These are phyloP conservation scores for Lepidopterella palustris DNA, from an alignment of 495 filamentous ascomycete genomes.

Conservation along the genomic window DNA sequence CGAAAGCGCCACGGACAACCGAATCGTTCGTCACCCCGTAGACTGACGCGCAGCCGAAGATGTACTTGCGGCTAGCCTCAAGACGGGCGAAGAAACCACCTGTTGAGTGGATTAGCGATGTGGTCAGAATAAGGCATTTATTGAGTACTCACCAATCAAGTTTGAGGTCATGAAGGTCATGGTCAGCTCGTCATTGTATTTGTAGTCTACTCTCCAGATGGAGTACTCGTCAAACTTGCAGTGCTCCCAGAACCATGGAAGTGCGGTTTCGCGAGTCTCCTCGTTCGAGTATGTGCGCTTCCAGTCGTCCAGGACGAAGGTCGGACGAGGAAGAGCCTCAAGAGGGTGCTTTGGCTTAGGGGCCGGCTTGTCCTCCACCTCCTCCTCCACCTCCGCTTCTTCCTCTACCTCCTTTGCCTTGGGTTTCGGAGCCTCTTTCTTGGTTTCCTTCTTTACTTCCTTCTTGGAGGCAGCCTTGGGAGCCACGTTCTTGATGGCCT, in stretches of 20 bases:
- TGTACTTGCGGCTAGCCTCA: constrained; percentile 95
- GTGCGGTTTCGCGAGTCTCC: constrained; percentile 70
- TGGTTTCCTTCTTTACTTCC: constrained; percentile 61
- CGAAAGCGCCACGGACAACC: constrained; percentile 81
- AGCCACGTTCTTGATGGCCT: constrained; percentile 75
- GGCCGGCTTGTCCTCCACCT: constrained; percentile 60
- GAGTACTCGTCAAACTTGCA: constrained; percentile 90
- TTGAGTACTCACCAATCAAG: constrained; percentile 60
- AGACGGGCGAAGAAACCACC: constrained; percentile 96
- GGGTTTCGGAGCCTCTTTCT: constrained; percentile 45
- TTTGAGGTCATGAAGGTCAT: constrained; percentile 97
- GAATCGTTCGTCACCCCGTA: constrained; percentile 83
- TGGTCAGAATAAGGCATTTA: not conserved
- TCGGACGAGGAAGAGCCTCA: constrained; percentile 74
- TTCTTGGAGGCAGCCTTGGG: constrained; percentile 78
- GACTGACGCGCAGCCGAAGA: constrained; percentile 89
- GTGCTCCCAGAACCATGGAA: constrained; percentile 99
- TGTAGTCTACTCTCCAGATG: constrained; percentile 86
- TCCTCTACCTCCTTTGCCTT: constrained; percentile 31
- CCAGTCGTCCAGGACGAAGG: constrained; percentile 85
- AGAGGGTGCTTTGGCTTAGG: constrained; percentile 97
- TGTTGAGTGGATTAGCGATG: constrained; percentile 25
- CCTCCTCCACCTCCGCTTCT: constrained; percentile 59
- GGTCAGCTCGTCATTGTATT: constrained; percentile 97
- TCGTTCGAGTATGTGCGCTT: constrained; percentile 99